Evolutionary conservation across 164 flowering plant species (phyloP).

Genomic region (Piper longum): DNA sequence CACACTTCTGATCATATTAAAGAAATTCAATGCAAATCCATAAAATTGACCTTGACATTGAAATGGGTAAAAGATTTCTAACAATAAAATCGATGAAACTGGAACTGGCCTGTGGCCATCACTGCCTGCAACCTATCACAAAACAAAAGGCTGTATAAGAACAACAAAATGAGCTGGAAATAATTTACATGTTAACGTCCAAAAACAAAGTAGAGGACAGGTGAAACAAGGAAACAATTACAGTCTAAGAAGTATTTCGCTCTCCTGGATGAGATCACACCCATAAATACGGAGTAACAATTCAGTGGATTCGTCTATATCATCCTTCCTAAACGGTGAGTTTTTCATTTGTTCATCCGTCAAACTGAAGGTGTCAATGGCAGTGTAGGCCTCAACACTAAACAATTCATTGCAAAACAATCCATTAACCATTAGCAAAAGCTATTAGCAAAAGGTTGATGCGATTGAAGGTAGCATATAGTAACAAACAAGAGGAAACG

Average conservation of each 20-base stretch:
- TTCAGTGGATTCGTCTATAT: conserved; percentile 64
- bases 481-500: no score
- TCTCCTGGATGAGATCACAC: conserved; percentile 86
- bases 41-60: conserved; percentile 59
- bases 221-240: conserved; percentile 16
- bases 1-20: no score
- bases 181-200: background rate
- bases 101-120: conserved; percentile 96
- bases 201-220: background rate
- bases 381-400: conserved; percentile 35
- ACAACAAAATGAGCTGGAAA: background rate
- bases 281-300: conserved; percentile 78
- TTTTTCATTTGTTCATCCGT: conserved; percentile 60
- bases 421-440: background rate
- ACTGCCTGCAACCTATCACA: conserved; percentile 75
- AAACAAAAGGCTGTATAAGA: conserved; percentile 9
- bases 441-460: no score
- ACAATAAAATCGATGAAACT: conserved; percentile 92
- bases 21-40: background rate
- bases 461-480: no score
- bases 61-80: conserved; percentile 92
- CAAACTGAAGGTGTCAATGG: conserved; percentile 79
- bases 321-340: conserved; percentile 87
- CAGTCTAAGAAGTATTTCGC: conserved; percentile 78
- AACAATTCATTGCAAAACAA: background rate